Percentiles rank a stretch among this genome's conserved stretches.
Conservation (phyloP, 306 rosid genomes). For the Fragaria ananassa region DNA sequence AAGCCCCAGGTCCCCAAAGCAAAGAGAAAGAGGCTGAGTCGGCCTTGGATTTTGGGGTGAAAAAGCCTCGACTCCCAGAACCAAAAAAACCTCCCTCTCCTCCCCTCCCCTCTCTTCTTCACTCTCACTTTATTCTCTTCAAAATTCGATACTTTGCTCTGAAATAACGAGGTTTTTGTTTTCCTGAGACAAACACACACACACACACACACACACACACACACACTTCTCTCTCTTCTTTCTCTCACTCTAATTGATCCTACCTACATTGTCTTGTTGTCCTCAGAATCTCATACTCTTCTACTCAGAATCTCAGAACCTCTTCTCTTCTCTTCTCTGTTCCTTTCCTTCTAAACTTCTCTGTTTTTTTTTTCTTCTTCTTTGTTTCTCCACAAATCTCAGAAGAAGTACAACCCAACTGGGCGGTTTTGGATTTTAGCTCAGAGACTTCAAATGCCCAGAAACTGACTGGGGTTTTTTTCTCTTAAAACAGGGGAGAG, state of each 20-base stretch:
- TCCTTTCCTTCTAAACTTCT: conserved; percentile 20
- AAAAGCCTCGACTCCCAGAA: conserved; percentile 28
- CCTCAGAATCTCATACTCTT: conserved; percentile 38
- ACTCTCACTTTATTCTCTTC: conserved; percentile 64
- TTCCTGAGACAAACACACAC: conserved; percentile 10
- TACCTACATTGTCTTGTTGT: conserved; percentile 51
- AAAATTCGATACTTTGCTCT: conserved; percentile 63
- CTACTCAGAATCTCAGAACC: conserved; percentile 23
- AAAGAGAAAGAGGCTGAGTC: conserved; percentile 32
- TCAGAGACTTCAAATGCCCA: conserved; percentile 37
- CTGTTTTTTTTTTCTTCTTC: conserved; percentile 17
- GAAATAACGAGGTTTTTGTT: conserved; percentile 57
- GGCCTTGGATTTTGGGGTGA: conserved; percentile 75
- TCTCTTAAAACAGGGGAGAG: conserved; percentile 24
- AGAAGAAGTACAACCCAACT: conserved; percentile 19
- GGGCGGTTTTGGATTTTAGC: conserved; percentile 32
- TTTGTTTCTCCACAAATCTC: conserved; percentile 14
- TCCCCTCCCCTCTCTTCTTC: conserved; percentile 14
- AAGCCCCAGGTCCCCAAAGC: conserved; percentile 52
- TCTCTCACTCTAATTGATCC: conserved; percentile 19
- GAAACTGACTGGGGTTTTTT: conserved; percentile 17
- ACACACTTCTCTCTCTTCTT: conserved; percentile 12
- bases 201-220: neutral
- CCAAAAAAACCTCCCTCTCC: neutral
- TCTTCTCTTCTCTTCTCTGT: conserved; percentile 25